Evolutionary conservation across 257 asterid species (phyloP), one percentile per base, ranked within the genome.

Genomic region (Petrea volubilis): DNA sequence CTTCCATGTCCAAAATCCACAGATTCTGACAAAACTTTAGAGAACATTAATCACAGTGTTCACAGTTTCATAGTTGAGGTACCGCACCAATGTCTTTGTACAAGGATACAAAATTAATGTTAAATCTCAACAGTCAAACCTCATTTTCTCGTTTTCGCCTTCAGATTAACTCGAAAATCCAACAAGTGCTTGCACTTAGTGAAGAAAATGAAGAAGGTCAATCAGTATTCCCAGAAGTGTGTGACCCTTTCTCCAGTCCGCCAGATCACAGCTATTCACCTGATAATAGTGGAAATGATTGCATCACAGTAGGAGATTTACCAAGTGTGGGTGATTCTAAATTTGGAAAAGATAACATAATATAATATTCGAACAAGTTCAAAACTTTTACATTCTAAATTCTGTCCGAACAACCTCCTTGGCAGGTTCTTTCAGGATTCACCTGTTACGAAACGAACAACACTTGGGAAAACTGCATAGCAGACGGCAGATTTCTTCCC

Each of bases 31-130:
- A 41, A 61, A 57, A 66, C 71, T 10, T 74, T 85, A 56, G 62
- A 47, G 28, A 80, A 81, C 73, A 83, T 85, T 53, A 84, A 86
- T 40, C 47, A 49, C 74, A 73, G 73, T 1, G 74, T 85, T 41
- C 94, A 85, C 29, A 67, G 15, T 61, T 81, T 79, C 78, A 85
- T 85, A 60, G 28, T 64, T 67, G 74, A 76, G 94, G 89, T 87
- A 78, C 46, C 50, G 33, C 17, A 50, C 7, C 33, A 44, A 40
- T 20, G 6, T 21, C 7, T 3, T 38, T 31, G 25, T 57, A 33
- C n/a, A n/a, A n/a, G n/a, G n/a, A n/a, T n/a, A n/a, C n/a, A n/a
- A n/a, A n/a, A n/a, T n/a, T n/a, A n/a, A 56, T 2, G 10, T 13
- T 23, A 14, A 59, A 9, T 8, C 18, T 46, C n/a, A 28, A 28